Conservation (phyloP, 208 protist genomes). For the Lotmaria passim region DNA sequence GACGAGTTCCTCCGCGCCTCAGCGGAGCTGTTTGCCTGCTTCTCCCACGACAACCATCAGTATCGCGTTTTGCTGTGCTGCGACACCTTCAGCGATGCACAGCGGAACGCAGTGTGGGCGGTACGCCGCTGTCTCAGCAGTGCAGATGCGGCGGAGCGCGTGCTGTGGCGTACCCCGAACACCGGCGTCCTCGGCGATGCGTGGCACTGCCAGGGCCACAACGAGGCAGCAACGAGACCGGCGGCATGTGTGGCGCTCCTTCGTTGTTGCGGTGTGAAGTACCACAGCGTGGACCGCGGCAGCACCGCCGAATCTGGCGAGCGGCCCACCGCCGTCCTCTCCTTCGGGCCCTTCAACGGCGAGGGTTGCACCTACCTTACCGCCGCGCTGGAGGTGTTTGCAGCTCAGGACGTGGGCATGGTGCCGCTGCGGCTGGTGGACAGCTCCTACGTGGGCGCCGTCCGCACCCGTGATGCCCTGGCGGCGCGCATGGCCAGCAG, state of each 20-base stretch:
- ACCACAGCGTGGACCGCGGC: slow-evolving; percentile 47
- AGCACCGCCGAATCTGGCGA: background rate
- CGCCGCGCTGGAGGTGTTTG: slow-evolving; percentile 52
- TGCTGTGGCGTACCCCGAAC: slow-evolving; percentile 27
- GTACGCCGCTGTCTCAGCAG: slow-evolving; percentile 27
- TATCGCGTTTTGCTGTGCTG: slow-evolving; percentile 61
- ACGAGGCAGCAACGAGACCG: background rate
- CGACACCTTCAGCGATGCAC: slow-evolving; percentile 45
- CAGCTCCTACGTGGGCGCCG: slow-evolving; percentile 58
- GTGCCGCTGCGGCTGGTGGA: slow-evolving; percentile 62
- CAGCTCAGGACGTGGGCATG: slow-evolving; percentile 41
- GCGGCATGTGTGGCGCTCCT: slow-evolving; percentile 23
- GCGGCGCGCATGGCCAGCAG: slow-evolving; percentile 46
- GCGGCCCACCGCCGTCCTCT: slow-evolving; percentile 26
- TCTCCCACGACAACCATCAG: background rate
- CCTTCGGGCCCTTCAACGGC: slow-evolving; percentile 50
- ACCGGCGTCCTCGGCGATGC: slow-evolving; percentile 50
- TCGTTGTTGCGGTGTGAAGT: slow-evolving; percentile 49
- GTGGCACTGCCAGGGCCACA: slow-evolving; percentile 37
- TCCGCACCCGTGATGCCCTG: slow-evolving; percentile 52
- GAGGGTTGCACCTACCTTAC: slow-evolving; percentile 69
- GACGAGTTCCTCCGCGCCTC: slow-evolving; percentile 26
- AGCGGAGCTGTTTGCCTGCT: background rate
- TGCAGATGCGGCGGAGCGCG: background rate
- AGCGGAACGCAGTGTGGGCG: slow-evolving; percentile 68